Evolutionary conservation across 1,284 basidiomycete genomes (phyloP), one percentile per base, ranked within the genome.

Genomic region (Apiotrichum mycotoxinovorans): DNA sequence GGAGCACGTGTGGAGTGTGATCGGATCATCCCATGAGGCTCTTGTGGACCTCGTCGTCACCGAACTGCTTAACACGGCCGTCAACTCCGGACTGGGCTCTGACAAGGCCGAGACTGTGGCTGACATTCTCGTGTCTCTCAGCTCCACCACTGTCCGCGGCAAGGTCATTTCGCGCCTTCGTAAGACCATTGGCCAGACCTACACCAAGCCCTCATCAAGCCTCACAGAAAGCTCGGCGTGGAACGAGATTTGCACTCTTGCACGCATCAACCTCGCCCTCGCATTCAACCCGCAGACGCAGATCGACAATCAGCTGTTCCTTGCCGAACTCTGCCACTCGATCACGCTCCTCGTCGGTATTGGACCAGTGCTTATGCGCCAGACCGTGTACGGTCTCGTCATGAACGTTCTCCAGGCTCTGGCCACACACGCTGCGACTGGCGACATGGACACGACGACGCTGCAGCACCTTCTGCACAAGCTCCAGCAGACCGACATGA

Each of bases 251-350:
- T 86, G 87, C 3, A 86, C 87, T 1, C 79, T 93, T 34, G 81
- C 88, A 35, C 84, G 89, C 17, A 82, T 94, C 35, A 81, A 84
- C 45, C 81, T 89, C 18, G 82, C 87, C 10, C 83, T 89, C 20
- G 84, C 86, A 42, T 86, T 89, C 65, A 84, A 86, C 50, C 82
- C 83, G 0, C 83, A 81, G 45, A 82, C 85, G 34, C 78, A 83
- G 2, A 79, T 82, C 20, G 85, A 87, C 62, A 84, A 84, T 51
- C 87, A 89, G 66, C 79, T 92, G 27, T 91, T 87, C 71, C 81
- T 92, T 5, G 88, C 91, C 0, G 91, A 95, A 70, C 80, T 89
- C 37, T 80, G 87, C 45, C 88, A 94, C 72, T 79, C 89, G 34
- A 83, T 90, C 54, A 85, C 85, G 2, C 80, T 92, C 20, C 80